These are phyloP conservation scores for Dryas drummondii DNA, from an alignment of 306 rosid genomes.

Conservation along the genomic window DNA sequence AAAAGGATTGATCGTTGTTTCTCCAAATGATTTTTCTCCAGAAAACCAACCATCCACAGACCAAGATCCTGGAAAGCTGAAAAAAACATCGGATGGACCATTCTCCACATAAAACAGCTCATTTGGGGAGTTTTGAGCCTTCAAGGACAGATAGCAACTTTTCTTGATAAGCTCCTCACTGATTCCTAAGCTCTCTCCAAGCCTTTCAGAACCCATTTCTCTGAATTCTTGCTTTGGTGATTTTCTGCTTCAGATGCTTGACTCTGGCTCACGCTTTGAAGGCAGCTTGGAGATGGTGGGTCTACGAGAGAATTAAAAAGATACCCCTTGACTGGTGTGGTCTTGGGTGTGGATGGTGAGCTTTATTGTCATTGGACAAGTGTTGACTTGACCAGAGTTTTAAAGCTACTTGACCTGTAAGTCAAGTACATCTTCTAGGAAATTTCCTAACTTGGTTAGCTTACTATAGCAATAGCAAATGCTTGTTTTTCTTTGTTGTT, in stretches of 20 bases:
- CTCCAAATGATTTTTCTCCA: constrained; percentile 44
- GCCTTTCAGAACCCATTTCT: constrained; percentile 32
- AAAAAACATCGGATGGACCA: constrained; percentile 26
- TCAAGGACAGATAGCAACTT: constrained; percentile 37
- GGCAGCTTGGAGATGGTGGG: neutral
- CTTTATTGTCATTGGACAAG: constrained; percentile 1
- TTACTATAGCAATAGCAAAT: too few relatives aligned
- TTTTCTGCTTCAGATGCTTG: neutral
- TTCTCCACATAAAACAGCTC: constrained; percentile 25
- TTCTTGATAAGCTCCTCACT: constrained; percentile 38
- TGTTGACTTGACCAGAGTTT: neutral
- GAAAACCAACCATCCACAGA: constrained; percentile 38
- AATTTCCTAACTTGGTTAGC: too few relatives aligned
- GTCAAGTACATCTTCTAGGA: too few relatives aligned
- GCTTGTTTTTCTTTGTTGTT: too few relatives aligned
- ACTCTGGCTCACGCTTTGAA: neutral
- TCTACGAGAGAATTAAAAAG: neutral
- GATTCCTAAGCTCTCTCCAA: constrained; percentile 37
- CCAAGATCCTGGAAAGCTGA: constrained; percentile 59
- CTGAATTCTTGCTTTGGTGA: neutral
- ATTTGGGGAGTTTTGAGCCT: constrained; percentile 33
- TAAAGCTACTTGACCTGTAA: too few relatives aligned
- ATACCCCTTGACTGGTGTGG: neutral
- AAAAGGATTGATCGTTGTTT: constrained; percentile 42
- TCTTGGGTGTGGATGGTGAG: neutral